Conservation (phyloP, 805 yeast genomes). For the Yarrowia sp. region DNA sequence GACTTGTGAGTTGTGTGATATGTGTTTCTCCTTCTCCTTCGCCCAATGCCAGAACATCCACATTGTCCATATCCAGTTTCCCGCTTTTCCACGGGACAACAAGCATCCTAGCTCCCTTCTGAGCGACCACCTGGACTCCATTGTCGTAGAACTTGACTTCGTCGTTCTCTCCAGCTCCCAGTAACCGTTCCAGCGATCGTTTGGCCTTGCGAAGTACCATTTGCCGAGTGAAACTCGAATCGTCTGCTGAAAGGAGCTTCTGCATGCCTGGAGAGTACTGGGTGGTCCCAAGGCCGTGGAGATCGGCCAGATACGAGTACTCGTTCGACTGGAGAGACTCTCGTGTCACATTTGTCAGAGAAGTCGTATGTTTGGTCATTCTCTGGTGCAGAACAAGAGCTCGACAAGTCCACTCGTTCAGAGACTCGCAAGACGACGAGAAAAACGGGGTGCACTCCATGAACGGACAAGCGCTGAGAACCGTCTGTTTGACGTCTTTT, state of each 20-base stretch:
- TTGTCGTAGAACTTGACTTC: not conserved
- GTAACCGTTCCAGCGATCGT: too few relatives aligned
- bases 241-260: not conserved
- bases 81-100: not conserved
- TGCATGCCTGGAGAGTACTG: not conserved
- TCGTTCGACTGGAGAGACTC: not conserved
- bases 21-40: not conserved
- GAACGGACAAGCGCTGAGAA: not conserved
- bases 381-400: not conserved
- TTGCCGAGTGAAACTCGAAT: not conserved
- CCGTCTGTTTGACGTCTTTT: not conserved
- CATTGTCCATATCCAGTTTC: not conserved
- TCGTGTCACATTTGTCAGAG: too few relatives aligned
- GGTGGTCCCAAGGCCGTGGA: not conserved
- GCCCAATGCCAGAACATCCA: not conserved
- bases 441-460: not conserved
- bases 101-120: not conserved
- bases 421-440: too few relatives aligned
- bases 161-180: not conserved
- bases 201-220: constrained; percentile 1
- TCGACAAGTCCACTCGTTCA: not conserved
- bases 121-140: not conserved
- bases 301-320: not conserved
- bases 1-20: not conserved
- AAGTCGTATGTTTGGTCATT: not conserved